phyloP scores from a whole-genome alignment of 331 rosid species.

The Malus hybrid region DNA sequence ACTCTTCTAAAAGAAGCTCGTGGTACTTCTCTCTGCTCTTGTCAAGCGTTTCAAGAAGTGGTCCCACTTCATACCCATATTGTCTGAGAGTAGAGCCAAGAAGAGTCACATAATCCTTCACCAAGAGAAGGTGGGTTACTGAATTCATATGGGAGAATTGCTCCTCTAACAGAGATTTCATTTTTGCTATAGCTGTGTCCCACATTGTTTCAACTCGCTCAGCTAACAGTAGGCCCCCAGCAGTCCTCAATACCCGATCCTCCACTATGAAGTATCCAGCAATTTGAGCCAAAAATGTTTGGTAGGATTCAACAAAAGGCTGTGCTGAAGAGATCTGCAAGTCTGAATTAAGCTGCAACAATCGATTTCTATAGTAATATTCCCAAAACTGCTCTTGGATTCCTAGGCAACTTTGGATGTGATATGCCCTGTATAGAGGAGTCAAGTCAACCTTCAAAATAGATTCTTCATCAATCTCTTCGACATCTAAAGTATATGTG shows the following conservation, averaged over 20 bases:
- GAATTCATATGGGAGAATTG: constrained; percentile 75
- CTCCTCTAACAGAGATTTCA: constrained; percentile 51
- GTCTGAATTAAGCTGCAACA: constrained; percentile 80
- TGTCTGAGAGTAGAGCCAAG: constrained; percentile 61
- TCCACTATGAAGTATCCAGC: constrained; percentile 89
- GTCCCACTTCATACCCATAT: constrained; percentile 73
- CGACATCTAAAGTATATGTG: constrained; percentile 56
- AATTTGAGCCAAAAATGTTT: constrained; percentile 75
- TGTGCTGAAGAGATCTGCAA: constrained; percentile 68
- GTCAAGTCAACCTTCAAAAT: constrained; percentile 67
- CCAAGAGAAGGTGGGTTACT: constrained; percentile 69
- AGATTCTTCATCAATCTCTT: constrained; percentile 64
- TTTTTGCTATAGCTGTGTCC: constrained; percentile 62
- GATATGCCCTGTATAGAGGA: constrained; percentile 86
- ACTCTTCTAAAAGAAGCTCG: constrained; percentile 64
- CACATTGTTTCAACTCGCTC: constrained; percentile 81
- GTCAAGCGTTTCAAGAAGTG: constrained; percentile 61
- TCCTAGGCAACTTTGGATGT: constrained; percentile 77
- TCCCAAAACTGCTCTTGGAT: constrained; percentile 62
- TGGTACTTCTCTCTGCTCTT: constrained; percentile 59
- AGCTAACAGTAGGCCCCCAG: constrained; percentile 45
- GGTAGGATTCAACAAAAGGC: constrained; percentile 70
- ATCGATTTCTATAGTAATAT: constrained; percentile 72
- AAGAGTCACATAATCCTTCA: constrained; percentile 92
- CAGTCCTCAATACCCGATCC: constrained; percentile 79